phyloP scores from a whole-genome alignment of 2,329 filamentous ascomycete species.

The Stachybotrys chlorohalonatus region DNA sequence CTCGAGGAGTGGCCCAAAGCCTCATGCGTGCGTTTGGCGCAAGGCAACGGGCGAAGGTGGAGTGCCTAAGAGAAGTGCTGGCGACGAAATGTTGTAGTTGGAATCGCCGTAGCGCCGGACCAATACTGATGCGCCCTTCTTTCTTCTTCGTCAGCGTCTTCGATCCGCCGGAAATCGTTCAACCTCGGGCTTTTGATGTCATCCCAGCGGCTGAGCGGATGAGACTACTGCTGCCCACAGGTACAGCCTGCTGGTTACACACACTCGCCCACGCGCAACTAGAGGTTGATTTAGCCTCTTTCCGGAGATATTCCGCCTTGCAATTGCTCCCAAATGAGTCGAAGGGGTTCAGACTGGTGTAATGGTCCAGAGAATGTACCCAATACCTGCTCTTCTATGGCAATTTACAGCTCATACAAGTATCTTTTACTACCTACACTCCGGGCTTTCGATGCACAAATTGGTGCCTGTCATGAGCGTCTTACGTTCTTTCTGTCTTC shows the following conservation, averaged over 20 bases:
- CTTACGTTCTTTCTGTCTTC: too few species aligned
- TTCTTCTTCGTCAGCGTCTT: not conserved
- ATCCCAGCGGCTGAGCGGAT: not conserved
- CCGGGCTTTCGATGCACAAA: too few species aligned
- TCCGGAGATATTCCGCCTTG: too few species aligned
- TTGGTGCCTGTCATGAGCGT: too few species aligned
- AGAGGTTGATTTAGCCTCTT: too few species aligned
- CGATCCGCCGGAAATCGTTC: not conserved
- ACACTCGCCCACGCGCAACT: not conserved
- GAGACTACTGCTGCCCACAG: not conserved
- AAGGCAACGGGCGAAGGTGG: not conserved
- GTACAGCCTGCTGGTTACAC: not conserved
- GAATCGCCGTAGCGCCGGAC: too few species aligned
- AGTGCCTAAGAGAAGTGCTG: not conserved
- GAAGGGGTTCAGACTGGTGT: too few species aligned
- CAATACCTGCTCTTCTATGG: too few species aligned
- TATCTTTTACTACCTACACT: too few species aligned
- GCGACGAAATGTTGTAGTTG: not conserved
- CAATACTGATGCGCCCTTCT: not conserved
- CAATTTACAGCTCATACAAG: too few species aligned
- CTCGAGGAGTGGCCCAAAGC: not conserved
- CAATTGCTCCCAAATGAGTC: too few species aligned
- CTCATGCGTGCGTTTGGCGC: not conserved
- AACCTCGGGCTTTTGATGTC: not conserved
- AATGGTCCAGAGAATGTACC: too few species aligned